Evolutionary conservation across 805 yeast species (phyloP).

Genomic region (Blastobotrys chiropterorum): DNA sequence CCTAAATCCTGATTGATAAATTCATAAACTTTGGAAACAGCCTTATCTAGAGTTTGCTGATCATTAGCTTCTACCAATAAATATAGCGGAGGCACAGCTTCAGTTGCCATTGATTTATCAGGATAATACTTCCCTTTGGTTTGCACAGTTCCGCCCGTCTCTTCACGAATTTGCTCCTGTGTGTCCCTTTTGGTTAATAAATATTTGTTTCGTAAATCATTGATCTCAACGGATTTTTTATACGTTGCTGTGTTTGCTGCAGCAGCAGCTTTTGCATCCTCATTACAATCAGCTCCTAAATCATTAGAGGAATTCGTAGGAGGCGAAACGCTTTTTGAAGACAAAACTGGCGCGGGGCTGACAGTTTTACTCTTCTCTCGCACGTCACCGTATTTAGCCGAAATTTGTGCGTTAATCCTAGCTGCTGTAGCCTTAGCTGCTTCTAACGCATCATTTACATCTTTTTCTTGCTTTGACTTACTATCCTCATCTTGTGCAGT

Average conservation of each 20-base stretch:
- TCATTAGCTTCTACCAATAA: conserved; percentile 58
- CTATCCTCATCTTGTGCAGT: conserved; percentile 3
- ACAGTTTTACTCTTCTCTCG: conserved; percentile 3
- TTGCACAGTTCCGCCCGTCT: conserved; percentile 27
- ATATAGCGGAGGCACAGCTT: conserved; percentile 28
- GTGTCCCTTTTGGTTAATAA: conserved; percentile 32
- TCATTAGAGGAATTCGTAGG: neutral
- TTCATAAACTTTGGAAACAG: conserved; percentile 61
- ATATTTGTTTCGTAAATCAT: conserved; percentile 32
- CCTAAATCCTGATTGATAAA: conserved; percentile 27
- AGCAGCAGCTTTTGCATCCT: conserved; percentile 1
- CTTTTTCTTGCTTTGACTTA: conserved; percentile 1
- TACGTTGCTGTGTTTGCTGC: conserved; percentile 11
- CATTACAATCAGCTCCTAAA: neutral
- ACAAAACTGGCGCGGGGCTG: conserved; percentile 1
- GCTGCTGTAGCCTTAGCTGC: conserved; percentile 31
- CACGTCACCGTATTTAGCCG: conserved; percentile 9
- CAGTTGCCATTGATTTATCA: conserved; percentile 28
- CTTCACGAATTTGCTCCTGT: conserved; percentile 24
- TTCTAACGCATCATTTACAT: conserved; percentile 24
- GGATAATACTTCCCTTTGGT: conserved; percentile 33
- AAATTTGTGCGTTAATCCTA: conserved; percentile 28
- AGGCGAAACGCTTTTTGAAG: neutral
- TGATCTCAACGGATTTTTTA: conserved; percentile 29
- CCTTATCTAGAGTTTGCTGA: conserved; percentile 42